Conservation (phyloP, 441 rosid genomes). For the Erysimum pusillum region DNA sequence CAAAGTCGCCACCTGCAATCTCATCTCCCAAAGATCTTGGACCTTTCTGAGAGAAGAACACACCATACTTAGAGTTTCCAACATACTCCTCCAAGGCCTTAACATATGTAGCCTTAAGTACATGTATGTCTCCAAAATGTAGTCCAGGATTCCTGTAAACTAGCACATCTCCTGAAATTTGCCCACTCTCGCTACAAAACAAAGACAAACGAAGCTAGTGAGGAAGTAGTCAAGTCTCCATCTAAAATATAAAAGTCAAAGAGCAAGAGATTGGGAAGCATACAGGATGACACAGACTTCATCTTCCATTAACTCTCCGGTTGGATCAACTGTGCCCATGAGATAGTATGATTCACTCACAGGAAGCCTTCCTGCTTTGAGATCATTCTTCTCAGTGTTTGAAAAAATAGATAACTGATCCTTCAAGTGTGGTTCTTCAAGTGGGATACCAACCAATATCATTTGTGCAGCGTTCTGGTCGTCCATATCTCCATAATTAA, state of each 20-base stretch:
- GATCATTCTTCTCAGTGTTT: conserved; percentile 56
- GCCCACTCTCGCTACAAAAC: conserved; percentile 69
- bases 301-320: conserved; percentile 59
- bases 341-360: conserved; percentile 71
- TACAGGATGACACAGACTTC: conserved; percentile 90
- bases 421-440: conserved; percentile 71
- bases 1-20: conserved; percentile 81
- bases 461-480: conserved; percentile 54
- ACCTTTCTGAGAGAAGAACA: conserved; percentile 77
- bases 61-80: conserved; percentile 75
- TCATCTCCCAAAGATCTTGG: conserved; percentile 82
- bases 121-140: conserved; percentile 85
- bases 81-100: conserved; percentile 57
- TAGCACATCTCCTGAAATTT: conserved; percentile 74
- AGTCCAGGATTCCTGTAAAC: conserved; percentile 85
- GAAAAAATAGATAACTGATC: conserved; percentile 46
- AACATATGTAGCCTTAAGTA: conserved; percentile 70
- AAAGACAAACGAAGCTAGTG: conserved; percentile 14
- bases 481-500: conserved; percentile 62
- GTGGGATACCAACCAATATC: conserved; percentile 80
- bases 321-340: conserved; percentile 91
- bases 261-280: conserved; percentile 28
- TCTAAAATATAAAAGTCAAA: conserved; percentile 18
- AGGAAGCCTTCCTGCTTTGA: conserved; percentile 68
- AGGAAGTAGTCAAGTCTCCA: conserved; percentile 21